Evolutionary conservation across 2,329 filamentous ascomycete genomes (phyloP).

Genomic region (Diaporthe vaccinii): DNA sequence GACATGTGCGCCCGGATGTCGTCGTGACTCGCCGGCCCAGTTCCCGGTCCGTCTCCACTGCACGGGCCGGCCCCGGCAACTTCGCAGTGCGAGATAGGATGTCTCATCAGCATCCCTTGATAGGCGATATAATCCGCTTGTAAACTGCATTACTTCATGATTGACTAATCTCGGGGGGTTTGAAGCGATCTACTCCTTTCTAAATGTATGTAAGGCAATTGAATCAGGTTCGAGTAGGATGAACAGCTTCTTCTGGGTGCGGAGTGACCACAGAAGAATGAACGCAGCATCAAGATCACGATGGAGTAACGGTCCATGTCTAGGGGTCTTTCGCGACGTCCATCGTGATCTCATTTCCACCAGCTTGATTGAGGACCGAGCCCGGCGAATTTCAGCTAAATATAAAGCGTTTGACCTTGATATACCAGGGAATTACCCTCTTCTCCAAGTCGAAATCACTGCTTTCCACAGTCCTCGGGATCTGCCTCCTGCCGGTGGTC

Average conservation of each 20-base stretch:
- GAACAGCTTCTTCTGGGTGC: not conserved
- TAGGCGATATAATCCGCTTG: not conserved
- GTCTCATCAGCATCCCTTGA: not conserved
- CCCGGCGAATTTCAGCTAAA: not conserved
- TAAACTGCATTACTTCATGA: not conserved
- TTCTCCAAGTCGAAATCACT: conserved; percentile 1
- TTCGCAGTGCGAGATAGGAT: conserved; percentile 32
- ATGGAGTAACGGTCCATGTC: too few relatives aligned
- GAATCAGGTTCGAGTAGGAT: too few relatives aligned
- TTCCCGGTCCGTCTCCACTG: conserved; percentile 25
- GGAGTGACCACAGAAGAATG: not conserved
- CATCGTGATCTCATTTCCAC: not conserved
- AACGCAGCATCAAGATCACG: not conserved
- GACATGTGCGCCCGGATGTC: conserved; percentile 4
- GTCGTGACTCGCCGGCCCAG: conserved; percentile 24
- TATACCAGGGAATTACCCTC: conserved; percentile 23
- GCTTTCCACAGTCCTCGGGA: not conserved
- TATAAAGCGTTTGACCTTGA: conserved; percentile 24
- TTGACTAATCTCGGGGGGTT: not conserved
- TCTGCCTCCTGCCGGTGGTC: conserved; percentile 27
- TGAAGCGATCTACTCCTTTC: too few relatives aligned
- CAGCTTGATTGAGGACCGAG: not conserved
- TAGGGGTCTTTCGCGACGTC: not conserved
- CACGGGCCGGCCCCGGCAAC: conserved; percentile 34
- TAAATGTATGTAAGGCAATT: not conserved